Conservation (phyloP, 2,329 filamentous ascomycete genomes). For the Verticillium albo-atrum region DNA sequence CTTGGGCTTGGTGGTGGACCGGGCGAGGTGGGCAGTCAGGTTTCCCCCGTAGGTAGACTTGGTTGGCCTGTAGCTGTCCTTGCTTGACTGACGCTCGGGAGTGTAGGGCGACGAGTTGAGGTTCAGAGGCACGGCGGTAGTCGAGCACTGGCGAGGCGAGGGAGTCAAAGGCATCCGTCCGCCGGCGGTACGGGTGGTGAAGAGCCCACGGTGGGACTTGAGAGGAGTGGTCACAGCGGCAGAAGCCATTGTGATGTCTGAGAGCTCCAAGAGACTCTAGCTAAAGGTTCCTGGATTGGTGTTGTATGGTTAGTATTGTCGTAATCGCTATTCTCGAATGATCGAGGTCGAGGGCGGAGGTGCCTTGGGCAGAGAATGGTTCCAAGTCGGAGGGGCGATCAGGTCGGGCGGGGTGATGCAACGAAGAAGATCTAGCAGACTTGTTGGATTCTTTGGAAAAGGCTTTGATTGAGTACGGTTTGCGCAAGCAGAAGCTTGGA, state of each 20-base stretch:
- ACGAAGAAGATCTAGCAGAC: slow-evolving; percentile 46
- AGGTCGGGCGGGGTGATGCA: slow-evolving; percentile 27
- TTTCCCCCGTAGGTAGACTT: slow-evolving; percentile 80
- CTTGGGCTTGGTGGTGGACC: slow-evolving; percentile 61
- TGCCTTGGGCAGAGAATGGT: slow-evolving; percentile 35
- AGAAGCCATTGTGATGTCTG: slow-evolving; percentile 67
- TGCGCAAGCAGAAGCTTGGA: slow-evolving; percentile 11
- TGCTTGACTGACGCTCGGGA: slow-evolving; percentile 55
- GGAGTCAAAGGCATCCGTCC: slow-evolving; percentile 93
- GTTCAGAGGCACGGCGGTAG: slow-evolving; percentile 43
- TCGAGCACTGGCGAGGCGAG: slow-evolving; percentile 67
- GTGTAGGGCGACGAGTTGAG: slow-evolving; percentile 72
- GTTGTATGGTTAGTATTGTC: slow-evolving; percentile 43
- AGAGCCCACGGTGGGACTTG: slow-evolving; percentile 91
- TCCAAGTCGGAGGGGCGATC: slow-evolving; percentile 43
- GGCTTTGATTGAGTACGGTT: slow-evolving; percentile 17
- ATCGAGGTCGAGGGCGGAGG: too few species aligned
- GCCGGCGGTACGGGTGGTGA: slow-evolving; percentile 88
- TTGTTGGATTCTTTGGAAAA: slow-evolving; percentile 27
- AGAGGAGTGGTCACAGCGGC: slow-evolving; percentile 80
- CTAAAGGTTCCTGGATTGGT: slow-evolving; percentile 50
- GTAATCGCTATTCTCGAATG: slow-evolving; percentile 41
- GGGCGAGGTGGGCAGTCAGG: slow-evolving; percentile 73
- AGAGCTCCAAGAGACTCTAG: slow-evolving; percentile 57
- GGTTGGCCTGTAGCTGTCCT: slow-evolving; percentile 44